Conservation (phyloP, 306 rosid genomes). For the apple (Malus domestica) region DNA sequence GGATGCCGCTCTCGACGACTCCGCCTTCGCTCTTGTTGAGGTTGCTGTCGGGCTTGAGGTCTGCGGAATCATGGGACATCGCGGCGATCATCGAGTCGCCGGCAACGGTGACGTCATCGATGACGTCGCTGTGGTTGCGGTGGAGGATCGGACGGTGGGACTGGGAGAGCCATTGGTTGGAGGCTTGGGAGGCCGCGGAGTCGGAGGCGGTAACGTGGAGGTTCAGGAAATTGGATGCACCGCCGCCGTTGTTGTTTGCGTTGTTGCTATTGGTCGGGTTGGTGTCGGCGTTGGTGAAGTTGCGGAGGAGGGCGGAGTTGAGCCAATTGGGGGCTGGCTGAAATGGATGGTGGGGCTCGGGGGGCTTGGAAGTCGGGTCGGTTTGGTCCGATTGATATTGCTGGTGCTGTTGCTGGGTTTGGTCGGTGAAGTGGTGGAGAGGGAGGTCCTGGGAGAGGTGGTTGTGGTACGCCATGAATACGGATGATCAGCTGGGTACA, state of each 20-base stretch:
- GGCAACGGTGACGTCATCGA: constrained; percentile 37
- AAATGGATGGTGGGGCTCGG: constrained; percentile 35
- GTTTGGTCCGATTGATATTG: constrained; percentile 26
- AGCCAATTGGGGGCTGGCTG: constrained; percentile 95
- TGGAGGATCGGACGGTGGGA: constrained; percentile 48
- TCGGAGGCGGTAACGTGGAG: constrained; percentile 72
- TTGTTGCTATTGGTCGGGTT: constrained; percentile 5
- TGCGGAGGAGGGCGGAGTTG: constrained; percentile 86
- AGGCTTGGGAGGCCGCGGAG: constrained; percentile 43
- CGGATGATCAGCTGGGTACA: neutral
- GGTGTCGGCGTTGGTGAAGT: constrained; percentile 32
- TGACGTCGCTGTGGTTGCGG: constrained; percentile 76
- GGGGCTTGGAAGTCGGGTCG: constrained; percentile 36
- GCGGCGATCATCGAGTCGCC: constrained; percentile 55
- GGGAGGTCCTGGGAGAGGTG: constrained; percentile 67
- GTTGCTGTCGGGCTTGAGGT: constrained; percentile 28
- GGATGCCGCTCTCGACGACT: constrained; percentile 25
- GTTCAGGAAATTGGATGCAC: constrained; percentile 57
- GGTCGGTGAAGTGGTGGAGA: constrained; percentile 66
- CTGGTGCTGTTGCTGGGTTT: constrained; percentile 38
- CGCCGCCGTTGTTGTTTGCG: constrained; percentile 8
- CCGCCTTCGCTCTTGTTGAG: constrained; percentile 35
- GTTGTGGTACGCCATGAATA: constrained; percentile 72
- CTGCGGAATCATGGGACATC: constrained; percentile 52
- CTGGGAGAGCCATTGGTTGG: constrained; percentile 62